Base-by-base conservation (phyloP, 305 asterid genomes). In the Rubia occidens region DNA sequence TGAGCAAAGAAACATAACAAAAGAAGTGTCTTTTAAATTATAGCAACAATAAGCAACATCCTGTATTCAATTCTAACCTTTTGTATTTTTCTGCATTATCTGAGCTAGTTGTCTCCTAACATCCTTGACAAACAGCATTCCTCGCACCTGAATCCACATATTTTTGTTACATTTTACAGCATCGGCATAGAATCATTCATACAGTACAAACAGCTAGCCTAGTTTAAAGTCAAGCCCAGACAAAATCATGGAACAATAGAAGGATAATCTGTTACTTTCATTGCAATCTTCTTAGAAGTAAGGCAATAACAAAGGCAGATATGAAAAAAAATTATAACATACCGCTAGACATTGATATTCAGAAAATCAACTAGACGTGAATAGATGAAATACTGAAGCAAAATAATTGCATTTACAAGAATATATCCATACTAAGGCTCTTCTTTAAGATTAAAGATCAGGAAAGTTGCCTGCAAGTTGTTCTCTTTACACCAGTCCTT, bases 71-170 rank as follows among this genome's bases (percentile, higher is more conserved):
- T 45, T 54, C 84, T 69, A 66, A 89, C 99, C 96, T 91, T 84
- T 86, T 13, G 95, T 86, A 77, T 78, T 80, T 84, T 88, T 94
- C 80, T 83, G 95, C 91, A 94, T 91, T 80, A 94, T 94, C 80
- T 94, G 97, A 83, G 90, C 73, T 74, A 94, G 79, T 81, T 94
- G 99, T 74, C 84, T 85, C 83, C 97, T 82, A 49, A 94, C 96
- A 78, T 88, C 88, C 79, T 81, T 88, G 79, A 91, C 96, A 79
- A 94, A 94, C 85, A 74, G 74, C 96, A 94, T 89, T 64, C 96
- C 95, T 35, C 96, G 86, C 74, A 94, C 95, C 99, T 94, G 72
- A 70, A 66, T 80, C 73, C 67, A 82, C 77, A 45, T 82, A 78
- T 81, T 76, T 71, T 56, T 58, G 51, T 64, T 32, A 59, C 65